A percentile compares a stretch with the other conserved stretches of the same genome.
These are phyloP conservation scores for Chlamydomonas urium DNA, from an alignment of 139 green algal species.

Conservation along the genomic window DNA sequence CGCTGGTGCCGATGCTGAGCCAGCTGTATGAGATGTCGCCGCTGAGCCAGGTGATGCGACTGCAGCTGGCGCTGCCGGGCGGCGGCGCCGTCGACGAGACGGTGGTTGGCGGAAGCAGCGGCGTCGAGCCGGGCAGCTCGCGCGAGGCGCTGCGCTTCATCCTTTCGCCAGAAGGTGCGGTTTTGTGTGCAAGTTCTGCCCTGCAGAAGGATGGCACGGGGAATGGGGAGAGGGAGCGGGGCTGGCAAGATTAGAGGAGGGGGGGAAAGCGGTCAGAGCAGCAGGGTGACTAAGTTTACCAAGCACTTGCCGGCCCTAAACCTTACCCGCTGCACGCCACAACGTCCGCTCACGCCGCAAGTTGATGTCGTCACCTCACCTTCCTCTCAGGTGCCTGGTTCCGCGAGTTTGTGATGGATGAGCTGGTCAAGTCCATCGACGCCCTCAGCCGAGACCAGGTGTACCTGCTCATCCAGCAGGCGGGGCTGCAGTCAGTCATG, in stretches of 20 bases:
- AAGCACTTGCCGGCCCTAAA: no score
- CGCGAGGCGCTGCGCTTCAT: slow-evolving; percentile 62
- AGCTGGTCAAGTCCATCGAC: slow-evolving; percentile 93
- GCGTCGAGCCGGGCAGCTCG: slow-evolving; percentile 12
- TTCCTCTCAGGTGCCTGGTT: slow-evolving; percentile 91
- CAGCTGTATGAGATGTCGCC: slow-evolving; percentile 22
- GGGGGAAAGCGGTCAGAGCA: no score
- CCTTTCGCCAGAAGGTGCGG: slow-evolving; percentile 24
- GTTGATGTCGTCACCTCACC: slow-evolving; percentile 47
- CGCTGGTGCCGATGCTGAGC: slow-evolving; percentile 15
- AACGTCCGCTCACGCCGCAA: no score
- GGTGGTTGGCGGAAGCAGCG: background rate
- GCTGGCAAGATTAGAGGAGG: no score
- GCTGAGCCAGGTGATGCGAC: slow-evolving; percentile 15
- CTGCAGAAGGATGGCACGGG: no score
- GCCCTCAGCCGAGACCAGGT: slow-evolving; percentile 78
- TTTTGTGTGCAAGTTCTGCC: no score
- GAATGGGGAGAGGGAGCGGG: no score
- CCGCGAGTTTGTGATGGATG: slow-evolving; percentile 91
- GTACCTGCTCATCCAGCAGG: slow-evolving; percentile 1
- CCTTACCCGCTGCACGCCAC: no score
- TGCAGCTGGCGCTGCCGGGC: slow-evolving; percentile 10
- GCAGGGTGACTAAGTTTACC: no score
- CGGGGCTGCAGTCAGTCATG: slow-evolving; percentile 35
- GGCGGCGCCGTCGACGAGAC: background rate